These are phyloP conservation scores for Lactifluus subvellereus DNA, from an alignment of 768 basidiomycete species.

Conservation along the genomic window DNA sequence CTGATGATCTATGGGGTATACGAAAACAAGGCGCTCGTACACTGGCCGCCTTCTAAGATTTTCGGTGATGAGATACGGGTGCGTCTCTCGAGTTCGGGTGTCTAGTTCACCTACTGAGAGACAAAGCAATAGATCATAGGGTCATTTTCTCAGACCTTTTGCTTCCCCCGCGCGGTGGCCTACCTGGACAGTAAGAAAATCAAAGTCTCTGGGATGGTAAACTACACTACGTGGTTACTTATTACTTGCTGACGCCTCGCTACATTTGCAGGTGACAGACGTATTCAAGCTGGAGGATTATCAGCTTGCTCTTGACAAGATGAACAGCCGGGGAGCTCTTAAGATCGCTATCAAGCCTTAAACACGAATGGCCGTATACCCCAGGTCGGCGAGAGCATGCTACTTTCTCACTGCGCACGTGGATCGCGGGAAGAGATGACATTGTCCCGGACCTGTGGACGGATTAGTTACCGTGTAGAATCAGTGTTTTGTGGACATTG, in stretches of 20 bases:
- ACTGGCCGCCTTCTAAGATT: conserved; percentile 84
- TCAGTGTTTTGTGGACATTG: background rate
- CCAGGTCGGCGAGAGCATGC: background rate
- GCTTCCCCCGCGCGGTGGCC: conserved; percentile 86
- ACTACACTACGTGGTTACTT: background rate
- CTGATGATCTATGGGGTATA: conserved; percentile 90
- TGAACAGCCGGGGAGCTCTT: conserved; percentile 50
- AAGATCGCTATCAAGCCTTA: conserved; percentile 50
- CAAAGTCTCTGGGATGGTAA: conserved; percentile 74
- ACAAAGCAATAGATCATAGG: conserved; percentile 64
- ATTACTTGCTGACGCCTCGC: background rate
- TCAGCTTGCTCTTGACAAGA: conserved; percentile 59
- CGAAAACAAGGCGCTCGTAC: conserved; percentile 74
- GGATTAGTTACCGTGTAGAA: background rate
- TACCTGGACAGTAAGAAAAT: conserved; percentile 87
- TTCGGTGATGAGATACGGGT: conserved; percentile 66
- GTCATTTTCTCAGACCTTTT: conserved; percentile 83
- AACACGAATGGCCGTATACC: background rate
- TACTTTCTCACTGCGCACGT: background rate
- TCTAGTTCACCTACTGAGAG: background rate
- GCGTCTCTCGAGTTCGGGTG: background rate
- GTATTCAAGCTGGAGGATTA: conserved; percentile 53
- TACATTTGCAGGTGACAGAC: conserved; percentile 43
- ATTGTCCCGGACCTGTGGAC: background rate
- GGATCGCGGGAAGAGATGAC: background rate